phyloP scores from a whole-genome alignment of 2,329 filamentous ascomycete genomes.

The Neofusicoccum ribis region DNA sequence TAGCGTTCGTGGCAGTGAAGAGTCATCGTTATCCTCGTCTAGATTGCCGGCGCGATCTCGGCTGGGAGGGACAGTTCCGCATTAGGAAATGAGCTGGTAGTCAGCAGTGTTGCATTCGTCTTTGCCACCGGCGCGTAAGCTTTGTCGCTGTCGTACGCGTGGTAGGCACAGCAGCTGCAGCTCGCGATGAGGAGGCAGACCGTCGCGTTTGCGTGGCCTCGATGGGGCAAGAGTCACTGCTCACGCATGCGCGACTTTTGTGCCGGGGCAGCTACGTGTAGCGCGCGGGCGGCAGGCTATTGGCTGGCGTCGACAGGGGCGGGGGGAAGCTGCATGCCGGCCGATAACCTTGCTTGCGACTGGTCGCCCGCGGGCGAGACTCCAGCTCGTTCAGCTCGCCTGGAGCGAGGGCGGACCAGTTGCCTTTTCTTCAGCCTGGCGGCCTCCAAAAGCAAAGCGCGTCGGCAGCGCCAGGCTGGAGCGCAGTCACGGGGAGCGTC shows the following conservation, averaged over 20 bases:
- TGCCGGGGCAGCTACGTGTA: not conserved
- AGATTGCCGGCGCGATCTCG: not conserved
- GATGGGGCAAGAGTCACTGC: not conserved
- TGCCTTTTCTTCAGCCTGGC: constrained; percentile 3
- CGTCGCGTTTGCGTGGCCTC: not conserved
- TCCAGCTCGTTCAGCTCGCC: not conserved
- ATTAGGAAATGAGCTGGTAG: not conserved
- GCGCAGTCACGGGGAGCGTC: not conserved
- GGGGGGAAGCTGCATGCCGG: constrained; percentile 9
- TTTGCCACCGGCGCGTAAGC: not conserved
- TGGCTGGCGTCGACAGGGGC: constrained; percentile 2
- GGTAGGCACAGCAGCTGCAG: not conserved
- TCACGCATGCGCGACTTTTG: constrained; percentile 14
- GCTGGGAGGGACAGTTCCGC: not conserved
- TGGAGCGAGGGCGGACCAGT: not conserved
- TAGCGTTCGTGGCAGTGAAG: not conserved
- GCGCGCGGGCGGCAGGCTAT: not conserved
- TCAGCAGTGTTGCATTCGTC: not conserved
- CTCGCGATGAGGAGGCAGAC: not conserved
- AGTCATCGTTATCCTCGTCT: not conserved
- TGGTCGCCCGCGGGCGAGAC: not conserved
- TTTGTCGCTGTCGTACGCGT: not conserved
- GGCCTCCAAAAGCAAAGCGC: not conserved
- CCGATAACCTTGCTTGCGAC: constrained; percentile 11
- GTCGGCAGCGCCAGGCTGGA: not conserved